Evolutionary conservation across 352 stramenopile species (phyloP).

Genomic region (Peronospora tabacina): DNA sequence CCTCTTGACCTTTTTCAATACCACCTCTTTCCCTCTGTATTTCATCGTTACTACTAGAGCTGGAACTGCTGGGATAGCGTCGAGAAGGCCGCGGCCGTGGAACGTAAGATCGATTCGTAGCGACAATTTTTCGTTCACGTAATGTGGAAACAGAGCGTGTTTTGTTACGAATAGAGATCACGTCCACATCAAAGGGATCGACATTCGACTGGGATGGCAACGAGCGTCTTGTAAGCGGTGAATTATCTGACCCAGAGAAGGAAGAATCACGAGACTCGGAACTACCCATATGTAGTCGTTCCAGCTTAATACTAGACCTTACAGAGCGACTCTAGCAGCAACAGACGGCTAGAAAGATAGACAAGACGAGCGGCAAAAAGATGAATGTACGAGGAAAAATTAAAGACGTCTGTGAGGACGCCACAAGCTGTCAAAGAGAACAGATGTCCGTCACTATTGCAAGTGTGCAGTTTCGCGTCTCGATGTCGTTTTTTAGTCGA

Average conservation of each 20-base stretch:
- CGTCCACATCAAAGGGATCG: constrained; percentile 12
- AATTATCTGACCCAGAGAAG: constrained; percentile 19
- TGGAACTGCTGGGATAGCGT: constrained; percentile 16
- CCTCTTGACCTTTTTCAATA: constrained; percentile 66
- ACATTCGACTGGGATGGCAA: constrained; percentile 16
- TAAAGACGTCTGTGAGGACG: constrained; percentile 1
- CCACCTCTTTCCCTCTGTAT: constrained; percentile 43
- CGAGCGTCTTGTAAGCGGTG: constrained; percentile 8
- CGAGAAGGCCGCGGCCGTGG: constrained; percentile 12
- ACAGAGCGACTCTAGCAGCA: constrained; percentile 3
- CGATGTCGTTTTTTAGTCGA: constrained; percentile 19
- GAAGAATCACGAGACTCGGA: constrained; percentile 39
- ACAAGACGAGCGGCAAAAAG: background rate
- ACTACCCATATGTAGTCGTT: constrained; percentile 41
- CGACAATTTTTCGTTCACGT: constrained; percentile 10
- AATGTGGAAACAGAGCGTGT: constrained; percentile 29
- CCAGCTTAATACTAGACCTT: constrained; percentile 6
- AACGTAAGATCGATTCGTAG: constrained; percentile 12
- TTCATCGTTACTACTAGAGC: constrained; percentile 18
- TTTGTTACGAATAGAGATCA: constrained; percentile 1
- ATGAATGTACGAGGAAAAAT: constrained; percentile 1
- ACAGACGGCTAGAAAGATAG: background rate
- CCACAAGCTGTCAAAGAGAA: constrained; percentile 17
- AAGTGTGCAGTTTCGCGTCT: constrained; percentile 13
- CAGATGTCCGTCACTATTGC: constrained; percentile 7